Conservation (phyloP, 2,329 filamentous ascomycete genomes). For the Pyrenochaeta sp. region DNA sequence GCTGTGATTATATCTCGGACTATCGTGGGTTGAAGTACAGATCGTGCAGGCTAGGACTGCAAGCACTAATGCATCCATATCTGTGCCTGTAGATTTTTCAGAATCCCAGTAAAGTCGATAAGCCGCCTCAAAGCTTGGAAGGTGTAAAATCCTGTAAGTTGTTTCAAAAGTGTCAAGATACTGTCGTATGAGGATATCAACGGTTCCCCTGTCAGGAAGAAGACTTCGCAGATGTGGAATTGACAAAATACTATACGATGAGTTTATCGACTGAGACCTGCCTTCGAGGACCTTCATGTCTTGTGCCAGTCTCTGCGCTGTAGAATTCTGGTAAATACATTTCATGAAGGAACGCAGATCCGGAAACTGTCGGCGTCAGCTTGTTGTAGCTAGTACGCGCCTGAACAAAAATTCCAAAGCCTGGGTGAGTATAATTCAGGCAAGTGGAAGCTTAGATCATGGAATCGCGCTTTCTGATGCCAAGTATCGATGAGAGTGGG, state of each 20-base stretch:
- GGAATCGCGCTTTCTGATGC: too few relatives aligned
- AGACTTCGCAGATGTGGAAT: constrained; percentile 26
- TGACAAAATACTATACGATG: constrained; percentile 12
- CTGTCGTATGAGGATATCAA: constrained; percentile 52
- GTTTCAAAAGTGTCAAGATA: constrained; percentile 62
- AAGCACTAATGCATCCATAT: constrained; percentile 50
- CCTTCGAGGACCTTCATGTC: constrained; percentile 32
- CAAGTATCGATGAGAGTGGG: neutral
- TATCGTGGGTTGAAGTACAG: constrained; percentile 38
- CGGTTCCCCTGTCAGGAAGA: constrained; percentile 43
- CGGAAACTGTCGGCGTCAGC: constrained; percentile 37
- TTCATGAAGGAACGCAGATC: constrained; percentile 39
- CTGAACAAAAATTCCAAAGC: too few relatives aligned
- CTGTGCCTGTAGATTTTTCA: constrained; percentile 21
- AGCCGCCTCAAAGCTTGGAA: constrained; percentile 58
- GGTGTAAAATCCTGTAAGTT: constrained; percentile 60
- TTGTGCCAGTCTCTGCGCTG: constrained; percentile 25
- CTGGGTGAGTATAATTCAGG: too few relatives aligned
- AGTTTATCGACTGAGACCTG: constrained; percentile 9
- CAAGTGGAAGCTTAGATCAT: too few relatives aligned
- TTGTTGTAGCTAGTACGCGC: too few relatives aligned
- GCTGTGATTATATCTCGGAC: constrained; percentile 45
- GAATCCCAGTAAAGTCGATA: constrained; percentile 58
- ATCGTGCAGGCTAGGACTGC: constrained; percentile 49
- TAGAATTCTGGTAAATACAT: constrained; percentile 27